Percentiles rank a stretch among this genome's conserved stretches.
phyloP scores from a whole-genome alignment of 192 early-diverging fungal genomes.

The Backusella circina region DNA sequence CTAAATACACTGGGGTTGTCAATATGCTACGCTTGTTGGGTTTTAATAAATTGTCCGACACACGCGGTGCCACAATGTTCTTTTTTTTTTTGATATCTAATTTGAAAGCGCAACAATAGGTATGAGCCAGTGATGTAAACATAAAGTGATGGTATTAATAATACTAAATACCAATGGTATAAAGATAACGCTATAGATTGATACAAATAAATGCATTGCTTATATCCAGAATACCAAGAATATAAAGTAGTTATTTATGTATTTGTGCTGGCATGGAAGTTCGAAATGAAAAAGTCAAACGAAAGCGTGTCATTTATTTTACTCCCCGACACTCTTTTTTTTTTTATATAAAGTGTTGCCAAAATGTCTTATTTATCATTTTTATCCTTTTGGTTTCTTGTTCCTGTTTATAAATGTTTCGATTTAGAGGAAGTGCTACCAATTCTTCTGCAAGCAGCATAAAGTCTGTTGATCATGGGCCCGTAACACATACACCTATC shows the following conservation, averaged over 20 bases:
- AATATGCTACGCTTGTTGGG: not conserved
- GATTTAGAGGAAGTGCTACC: not conserved
- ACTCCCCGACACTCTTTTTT: not conserved
- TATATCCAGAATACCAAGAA: not conserved
- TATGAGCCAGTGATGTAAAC: not conserved
- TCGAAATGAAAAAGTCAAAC: not conserved
- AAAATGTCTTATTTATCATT: not conserved
- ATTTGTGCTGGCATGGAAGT: not conserved
- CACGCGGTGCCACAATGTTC: not conserved
- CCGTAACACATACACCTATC: slow-evolving; percentile 6
- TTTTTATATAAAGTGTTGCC: not conserved
- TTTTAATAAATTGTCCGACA: not conserved
- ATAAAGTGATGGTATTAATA: too few relatives aligned
- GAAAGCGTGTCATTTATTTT: not conserved
- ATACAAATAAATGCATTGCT: not conserved
- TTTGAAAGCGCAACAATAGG: not conserved
- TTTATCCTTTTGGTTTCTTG: not conserved
- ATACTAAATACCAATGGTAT: too few relatives aligned
- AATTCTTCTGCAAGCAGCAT: not conserved
- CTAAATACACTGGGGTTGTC: not conserved
- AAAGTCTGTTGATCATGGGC: not conserved
- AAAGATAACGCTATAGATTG: too few relatives aligned
- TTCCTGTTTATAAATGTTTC: not conserved
- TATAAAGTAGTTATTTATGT: not conserved
- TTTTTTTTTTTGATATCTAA: not conserved